Evolutionary conservation across 2,329 filamentous ascomycete species (phyloP), one percentile per base, ranked within the genome.

Genomic region (Coniochaeta sp.): DNA sequence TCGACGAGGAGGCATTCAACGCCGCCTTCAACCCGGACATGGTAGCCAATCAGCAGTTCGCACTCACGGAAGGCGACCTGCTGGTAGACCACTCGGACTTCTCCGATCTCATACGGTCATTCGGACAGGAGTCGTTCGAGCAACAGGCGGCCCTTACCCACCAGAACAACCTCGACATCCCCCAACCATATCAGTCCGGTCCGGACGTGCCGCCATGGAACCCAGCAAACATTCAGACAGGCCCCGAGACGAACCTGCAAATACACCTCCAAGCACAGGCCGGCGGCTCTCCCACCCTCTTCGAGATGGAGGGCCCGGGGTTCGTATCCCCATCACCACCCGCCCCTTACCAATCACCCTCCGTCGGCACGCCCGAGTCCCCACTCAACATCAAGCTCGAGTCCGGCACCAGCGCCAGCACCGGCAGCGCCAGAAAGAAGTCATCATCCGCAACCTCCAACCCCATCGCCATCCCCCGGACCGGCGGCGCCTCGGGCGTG

Each of bases 161-260:
- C 10, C 35, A 26, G 3, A 20, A 30, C 47, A 51, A 69, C 33
- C 60, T 75, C 24, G 63, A 64, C 45, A 70, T 72, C n/a, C 65
- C 68, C 6, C 61, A 67, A 32, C 62, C 65, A 1, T 65, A 69
- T 48, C 70, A 70, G 47, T 64, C 65, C 24, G 61, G 63, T 24
- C 57, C 60, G 51, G 63, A 72, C 50, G 66, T 68, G 16, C 64
- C 66, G 5, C 68, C 74, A 31, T 78, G 76, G 76, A 67, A 68
- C 45, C 67, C 69, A 2, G 62, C 67, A 3, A 67, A 65, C 28
- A 57, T 71, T 2, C 63, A 67, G 33, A 30, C 35, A 3, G 67
- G 65, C 27, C n/a, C n/a, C n/a, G n/a, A n/a, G n/a, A n/a, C n/a
- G n/a, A n/a, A n/a, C n/a, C n/a, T n/a, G n/a, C n/a, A n/a, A n/a